Base-by-base conservation (phyloP, 257 asterid genomes). In the Petrea volubilis region DNA sequence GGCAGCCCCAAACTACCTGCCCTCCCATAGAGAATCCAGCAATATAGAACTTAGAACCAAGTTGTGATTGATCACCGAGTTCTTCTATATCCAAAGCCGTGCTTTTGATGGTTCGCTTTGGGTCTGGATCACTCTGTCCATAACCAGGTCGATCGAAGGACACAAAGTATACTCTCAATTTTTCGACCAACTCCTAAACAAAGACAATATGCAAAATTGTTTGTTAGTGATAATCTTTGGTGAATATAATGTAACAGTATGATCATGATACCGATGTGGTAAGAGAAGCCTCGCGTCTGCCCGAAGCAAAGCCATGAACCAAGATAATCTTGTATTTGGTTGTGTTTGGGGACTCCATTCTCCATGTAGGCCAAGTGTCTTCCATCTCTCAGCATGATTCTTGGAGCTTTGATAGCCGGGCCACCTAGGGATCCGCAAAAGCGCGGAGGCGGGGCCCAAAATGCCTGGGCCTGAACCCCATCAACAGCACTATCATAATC, bases 341-440 rank as follows among this genome's bases (percentile, higher is more conserved):
- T 20, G 27, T 60, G 88, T 77, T 78, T 87, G 57, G 91, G 83
- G 28, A 89, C 93, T 11, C 97, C 97, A 64, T 85, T 86, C 80
- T 91, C 97, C 80, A 69, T 84, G 61, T 91, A 91, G n/a, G 96
- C 88, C 76, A 91, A 71, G 64, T 87, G 77, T 64, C 97, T 83
- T 73, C 97, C 96, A 60, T 89, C 92, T 63, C 93, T 81, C 28
- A 91, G 96, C 67, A 71, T 84, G 64, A 91, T 77, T 78, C 96
- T 55, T 15, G 96, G 83, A 17, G 87, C 93, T 9, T 83, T 83
- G 47, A 87, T 15, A 14, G 83, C 68, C 17, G 97, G 91, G 57
- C 96, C 88, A 2, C 75, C 82, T 0, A 46, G 78, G 27, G 92
- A 86, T 47, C 94, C 96, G 81, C 97, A 86, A 7, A 81, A 68